Conservation (phyloP, 2,329 filamentous ascomycete genomes). For the Onygenales sp. region DNA sequence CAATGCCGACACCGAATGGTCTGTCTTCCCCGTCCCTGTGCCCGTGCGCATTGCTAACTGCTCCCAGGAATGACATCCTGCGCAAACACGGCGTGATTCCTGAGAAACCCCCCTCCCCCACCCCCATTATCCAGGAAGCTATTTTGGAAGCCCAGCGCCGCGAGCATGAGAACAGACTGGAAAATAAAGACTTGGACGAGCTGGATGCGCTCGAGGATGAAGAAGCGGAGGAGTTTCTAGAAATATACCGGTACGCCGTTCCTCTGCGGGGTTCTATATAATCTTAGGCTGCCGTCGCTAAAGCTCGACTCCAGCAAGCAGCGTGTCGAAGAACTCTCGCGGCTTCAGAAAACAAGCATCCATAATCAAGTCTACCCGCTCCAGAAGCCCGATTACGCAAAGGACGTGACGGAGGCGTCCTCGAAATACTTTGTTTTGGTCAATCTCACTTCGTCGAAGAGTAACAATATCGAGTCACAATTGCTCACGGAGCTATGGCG, state of each 20-base stretch:
- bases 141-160: slow-evolving; percentile 71
- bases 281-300: background rate
- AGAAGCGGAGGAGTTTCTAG: slow-evolving; percentile 86
- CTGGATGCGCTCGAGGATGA: slow-evolving; percentile 89
- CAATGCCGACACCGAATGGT: slow-evolving; percentile 98
- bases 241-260: slow-evolving; percentile 59
- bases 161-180: slow-evolving; percentile 83
- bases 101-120: slow-evolving; percentile 93
- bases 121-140: slow-evolving; percentile 91
- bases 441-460: slow-evolving; percentile 67
- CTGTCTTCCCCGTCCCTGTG: slow-evolving; percentile 14
- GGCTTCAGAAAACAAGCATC: slow-evolving; percentile 63
- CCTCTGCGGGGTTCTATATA: background rate
- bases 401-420: slow-evolving; percentile 86
- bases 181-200: slow-evolving; percentile 91
- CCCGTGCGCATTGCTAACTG: slow-evolving; percentile 11
- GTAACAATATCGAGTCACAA: slow-evolving; percentile 75
- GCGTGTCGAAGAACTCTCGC: slow-evolving; percentile 71
- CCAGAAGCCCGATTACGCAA: slow-evolving; percentile 86
- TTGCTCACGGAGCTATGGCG: slow-evolving; percentile 79
- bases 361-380: slow-evolving; percentile 89
- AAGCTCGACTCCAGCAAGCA: slow-evolving; percentile 47
- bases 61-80: slow-evolving; percentile 89
- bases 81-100: slow-evolving; percentile 94
- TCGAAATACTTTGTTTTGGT: slow-evolving; percentile 60